A percentile compares a stretch with the other conserved stretches of the same genome.
phyloP scores from a whole-genome alignment of 1,284 basidiomycete genomes.

The Anthracocystis panici-leucophaei region DNA sequence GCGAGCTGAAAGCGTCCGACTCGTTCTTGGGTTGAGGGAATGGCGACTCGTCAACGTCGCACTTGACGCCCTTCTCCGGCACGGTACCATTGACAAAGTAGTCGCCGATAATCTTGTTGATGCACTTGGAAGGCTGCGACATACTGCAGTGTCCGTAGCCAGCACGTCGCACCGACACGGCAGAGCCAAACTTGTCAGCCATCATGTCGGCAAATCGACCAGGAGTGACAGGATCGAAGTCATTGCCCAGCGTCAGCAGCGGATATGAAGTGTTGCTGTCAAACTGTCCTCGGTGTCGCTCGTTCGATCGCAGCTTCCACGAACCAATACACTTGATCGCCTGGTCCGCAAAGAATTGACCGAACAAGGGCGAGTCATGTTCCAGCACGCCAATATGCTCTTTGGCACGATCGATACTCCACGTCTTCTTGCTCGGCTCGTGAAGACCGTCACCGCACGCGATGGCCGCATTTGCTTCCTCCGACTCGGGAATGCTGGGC shows the following conservation, averaged over 20 bases:
- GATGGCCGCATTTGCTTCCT: slow-evolving; percentile 39
- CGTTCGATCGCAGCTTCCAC: slow-evolving; percentile 48
- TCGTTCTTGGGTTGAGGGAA: slow-evolving; percentile 42
- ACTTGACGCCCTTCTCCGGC: slow-evolving; percentile 42
- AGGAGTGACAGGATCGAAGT: slow-evolving; percentile 58
- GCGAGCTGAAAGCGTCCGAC: slow-evolving; percentile 4
- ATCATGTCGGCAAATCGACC: slow-evolving; percentile 45
- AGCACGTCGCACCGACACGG: slow-evolving; percentile 38
- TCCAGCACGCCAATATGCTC: slow-evolving; percentile 33
- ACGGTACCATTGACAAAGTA: slow-evolving; percentile 56
- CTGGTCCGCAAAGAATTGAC: slow-evolving; percentile 40
- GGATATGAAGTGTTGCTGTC: slow-evolving; percentile 49
- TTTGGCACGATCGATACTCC: slow-evolving; percentile 36
- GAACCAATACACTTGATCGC: slow-evolving; percentile 35
- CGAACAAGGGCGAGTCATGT: slow-evolving; percentile 41
- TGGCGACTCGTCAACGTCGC: slow-evolving; percentile 36
- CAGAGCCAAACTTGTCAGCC: slow-evolving; percentile 41
- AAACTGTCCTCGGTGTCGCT: slow-evolving; percentile 50
- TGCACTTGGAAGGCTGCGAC: slow-evolving; percentile 48
- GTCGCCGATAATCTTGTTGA: slow-evolving; percentile 45
- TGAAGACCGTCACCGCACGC: slow-evolving; percentile 44
- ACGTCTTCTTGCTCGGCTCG: slow-evolving; percentile 18
- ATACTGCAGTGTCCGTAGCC: slow-evolving; percentile 57
- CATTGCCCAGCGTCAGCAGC: slow-evolving; percentile 52
- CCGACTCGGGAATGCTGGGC: slow-evolving; percentile 30